Percentiles rank a stretch among this genome's conserved stretches.
Conservation (phyloP, 305 asterid species). For the Fraxinus latifolia region DNA sequence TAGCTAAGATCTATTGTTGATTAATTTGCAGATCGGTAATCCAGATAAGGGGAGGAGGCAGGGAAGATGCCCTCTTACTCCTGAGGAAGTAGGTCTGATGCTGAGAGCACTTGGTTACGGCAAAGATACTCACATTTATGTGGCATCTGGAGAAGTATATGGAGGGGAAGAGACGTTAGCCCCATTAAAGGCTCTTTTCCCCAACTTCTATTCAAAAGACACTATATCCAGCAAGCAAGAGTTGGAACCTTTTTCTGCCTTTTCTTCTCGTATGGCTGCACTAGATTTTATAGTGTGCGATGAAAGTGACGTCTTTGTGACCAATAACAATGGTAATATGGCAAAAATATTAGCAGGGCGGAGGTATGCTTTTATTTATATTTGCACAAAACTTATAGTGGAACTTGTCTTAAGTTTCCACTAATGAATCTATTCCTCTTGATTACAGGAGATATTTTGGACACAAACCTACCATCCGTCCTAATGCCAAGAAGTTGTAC, state of each 20-base stretch:
- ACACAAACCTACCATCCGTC: conserved; percentile 94
- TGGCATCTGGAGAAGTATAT: conserved; percentile 97
- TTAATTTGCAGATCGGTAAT: conserved; percentile 62
- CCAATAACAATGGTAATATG: conserved; percentile 98
- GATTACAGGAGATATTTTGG: conserved; percentile 89
- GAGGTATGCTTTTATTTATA: conserved; percentile 45
- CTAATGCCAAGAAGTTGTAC: conserved; percentile 80
- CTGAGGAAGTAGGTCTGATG: conserved; percentile 94
- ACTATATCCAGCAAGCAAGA: conserved; percentile 66
- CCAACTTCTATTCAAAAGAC: conserved; percentile 86
- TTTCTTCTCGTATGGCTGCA: conserved; percentile 96
- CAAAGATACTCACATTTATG: conserved; percentile 72
- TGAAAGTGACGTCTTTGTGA: conserved; percentile 90
- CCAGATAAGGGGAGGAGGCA: conserved; percentile 93
- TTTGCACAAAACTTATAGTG: not conserved
- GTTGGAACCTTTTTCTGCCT: conserved; percentile 66
- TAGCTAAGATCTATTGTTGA: conserved; percentile 10
- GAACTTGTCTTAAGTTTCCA: not conserved
- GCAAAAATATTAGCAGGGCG: conserved; percentile 94
- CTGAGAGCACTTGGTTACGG: conserved; percentile 89
- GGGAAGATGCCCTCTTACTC: conserved; percentile 95
- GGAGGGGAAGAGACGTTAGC: conserved; percentile 92
- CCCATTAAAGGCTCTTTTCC: conserved; percentile 87
- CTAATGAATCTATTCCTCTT: conserved; percentile 22
- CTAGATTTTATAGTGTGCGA: conserved; percentile 89